Evolutionary conservation across 129 eudicot genomes (phyloP).

Genomic region (Calendula officinalis): DNA sequence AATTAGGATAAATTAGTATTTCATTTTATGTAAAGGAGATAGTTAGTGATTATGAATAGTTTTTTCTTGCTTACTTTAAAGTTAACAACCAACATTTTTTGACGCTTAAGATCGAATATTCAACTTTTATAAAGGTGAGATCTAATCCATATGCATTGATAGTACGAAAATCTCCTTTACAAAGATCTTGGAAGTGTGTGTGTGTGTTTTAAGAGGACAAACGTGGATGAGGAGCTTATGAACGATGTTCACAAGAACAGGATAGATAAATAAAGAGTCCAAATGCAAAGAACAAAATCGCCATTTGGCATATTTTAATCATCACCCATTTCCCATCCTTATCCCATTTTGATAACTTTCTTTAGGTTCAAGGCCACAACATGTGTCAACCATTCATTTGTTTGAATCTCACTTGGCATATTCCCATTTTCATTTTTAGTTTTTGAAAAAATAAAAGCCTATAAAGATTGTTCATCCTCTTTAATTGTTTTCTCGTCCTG

Average conservation of each 20-base stretch:
- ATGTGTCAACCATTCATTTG: conserved; percentile 39
- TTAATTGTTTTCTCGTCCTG: conserved; percentile 30
- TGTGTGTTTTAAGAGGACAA: conserved; percentile 20
- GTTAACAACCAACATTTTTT: not conserved
- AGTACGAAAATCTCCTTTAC: conserved; percentile 23
- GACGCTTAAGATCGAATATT: not conserved
- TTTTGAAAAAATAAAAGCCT: conserved; percentile 15
- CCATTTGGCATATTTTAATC: conserved; percentile 38
- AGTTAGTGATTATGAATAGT: too few species aligned
- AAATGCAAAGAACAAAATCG: conserved; percentile 37
- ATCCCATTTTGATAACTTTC: conserved; percentile 69
- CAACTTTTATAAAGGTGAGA: not conserved
- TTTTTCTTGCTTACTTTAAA: too few species aligned
- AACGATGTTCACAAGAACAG: conserved; percentile 36
- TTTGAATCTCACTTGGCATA: conserved; percentile 37
- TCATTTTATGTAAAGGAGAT: too few species aligned
- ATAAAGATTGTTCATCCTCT: conserved; percentile 33
- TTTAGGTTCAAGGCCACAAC: conserved; percentile 47
- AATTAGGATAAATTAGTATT: too few species aligned
- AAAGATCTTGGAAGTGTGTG: conserved; percentile 19
- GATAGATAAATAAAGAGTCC: conserved; percentile 33
- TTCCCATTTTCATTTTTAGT: conserved; percentile 20
- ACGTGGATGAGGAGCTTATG: conserved; percentile 35
- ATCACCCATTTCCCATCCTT: conserved; percentile 57
- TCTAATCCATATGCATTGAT: not conserved